These are phyloP conservation scores for Bretschneidera sinensis DNA, from an alignment of 345 rosid species.

Conservation along the genomic window DNA sequence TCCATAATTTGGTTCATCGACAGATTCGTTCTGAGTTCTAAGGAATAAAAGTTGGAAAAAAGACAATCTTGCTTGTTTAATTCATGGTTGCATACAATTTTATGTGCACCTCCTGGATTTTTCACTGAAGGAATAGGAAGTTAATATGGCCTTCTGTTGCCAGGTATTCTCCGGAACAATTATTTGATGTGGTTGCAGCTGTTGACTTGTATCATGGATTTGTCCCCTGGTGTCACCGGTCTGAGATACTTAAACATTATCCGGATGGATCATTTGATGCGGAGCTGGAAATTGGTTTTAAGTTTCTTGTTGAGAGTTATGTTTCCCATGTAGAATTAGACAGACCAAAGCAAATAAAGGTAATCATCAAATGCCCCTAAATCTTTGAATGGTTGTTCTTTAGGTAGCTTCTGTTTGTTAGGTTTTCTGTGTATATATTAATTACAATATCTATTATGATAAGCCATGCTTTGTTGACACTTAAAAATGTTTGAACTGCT, in stretches of 20 bases:
- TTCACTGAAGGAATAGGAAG: not conserved
- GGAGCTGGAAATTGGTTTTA: constrained; percentile 93
- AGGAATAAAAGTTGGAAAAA: not conserved
- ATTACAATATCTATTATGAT: not conserved
- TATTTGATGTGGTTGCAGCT: constrained; percentile 93
- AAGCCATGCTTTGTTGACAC: not conserved
- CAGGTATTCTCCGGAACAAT: constrained; percentile 90
- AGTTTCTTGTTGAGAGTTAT: constrained; percentile 90
- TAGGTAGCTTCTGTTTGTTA: not conserved
- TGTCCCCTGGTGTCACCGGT: constrained; percentile 98
- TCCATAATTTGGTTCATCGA: not conserved
- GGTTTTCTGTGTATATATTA: no score
- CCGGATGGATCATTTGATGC: constrained; percentile 96
- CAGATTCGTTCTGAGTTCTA: not conserved
- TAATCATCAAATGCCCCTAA: constrained; percentile 8
- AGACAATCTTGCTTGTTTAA: not conserved
- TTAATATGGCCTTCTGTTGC: not conserved
- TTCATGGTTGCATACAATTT: not conserved
- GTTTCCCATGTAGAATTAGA: constrained; percentile 74
- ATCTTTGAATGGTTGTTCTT: not conserved
- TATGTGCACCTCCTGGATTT: not conserved
- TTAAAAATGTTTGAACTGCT: not conserved
- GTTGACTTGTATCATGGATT: constrained; percentile 95
- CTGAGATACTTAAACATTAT: constrained; percentile 61
- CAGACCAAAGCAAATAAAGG: constrained; percentile 73